Evolutionary conservation across 768 basidiomycete species (phyloP), one percentile per base, ranked within the genome.

Genomic region (Suillus spraguei): DNA sequence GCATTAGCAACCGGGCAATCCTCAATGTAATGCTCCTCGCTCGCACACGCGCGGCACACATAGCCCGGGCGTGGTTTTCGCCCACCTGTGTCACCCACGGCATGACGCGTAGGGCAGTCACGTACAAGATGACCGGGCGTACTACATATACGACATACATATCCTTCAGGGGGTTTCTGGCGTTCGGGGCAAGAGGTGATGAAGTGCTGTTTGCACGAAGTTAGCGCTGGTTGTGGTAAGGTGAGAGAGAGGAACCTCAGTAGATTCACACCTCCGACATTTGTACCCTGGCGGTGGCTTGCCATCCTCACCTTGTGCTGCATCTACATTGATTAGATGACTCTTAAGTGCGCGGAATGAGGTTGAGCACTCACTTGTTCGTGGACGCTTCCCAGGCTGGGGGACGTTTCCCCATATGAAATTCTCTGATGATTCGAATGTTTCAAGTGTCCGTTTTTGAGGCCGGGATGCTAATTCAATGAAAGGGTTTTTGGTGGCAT

Each of bases 21-120:
- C 55, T 93, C 87, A 58, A 98, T 83, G 69, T 86, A 92, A 78
- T 99, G 97, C 7, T 82, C 78, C 64, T 90, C 90, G 70, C 91
- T 93, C 44, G 91, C 94, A 74, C 96, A 99, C 2, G 94, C 94
- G 44, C 93, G 85, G 77, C 96, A 99, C 14, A 92, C 85, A 69
- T 99, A 99, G 60, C 92, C 94, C 64, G 88, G 83, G 56, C 84
- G 90, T 8, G 94, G 94, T 70, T 92, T 92, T 50, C 81, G 84
- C 10, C 92, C 91, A 16, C 92, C 92, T 2, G 92, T 94, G 71
- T 95, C 92, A 14, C 92, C 93, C 5, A 85, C 79, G 28, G 87
- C 87, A 67, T 91, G 83, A 72, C 84, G 85, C 11, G 89, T 88
- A 2, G 96, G 95, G 76, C 95, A 97, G 72, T 97, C 94, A 42